Conservation (phyloP, 192 early-diverging fungal genomes). For the Gigaspora rosea region DNA sequence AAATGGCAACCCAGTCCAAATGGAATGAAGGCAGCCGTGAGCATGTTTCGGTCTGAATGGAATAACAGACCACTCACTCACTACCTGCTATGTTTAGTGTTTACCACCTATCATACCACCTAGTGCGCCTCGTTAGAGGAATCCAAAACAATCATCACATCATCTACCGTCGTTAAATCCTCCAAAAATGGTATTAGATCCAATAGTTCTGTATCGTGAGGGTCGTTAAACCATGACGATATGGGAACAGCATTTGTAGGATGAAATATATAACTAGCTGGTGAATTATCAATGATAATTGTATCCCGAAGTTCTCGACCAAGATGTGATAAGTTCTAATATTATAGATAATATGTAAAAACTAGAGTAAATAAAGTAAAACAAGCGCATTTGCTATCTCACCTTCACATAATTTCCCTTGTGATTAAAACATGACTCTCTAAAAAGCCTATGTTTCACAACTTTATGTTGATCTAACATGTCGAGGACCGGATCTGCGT, state of each 20-base stretch:
- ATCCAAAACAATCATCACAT: constrained; percentile 83
- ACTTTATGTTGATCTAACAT: constrained; percentile 82
- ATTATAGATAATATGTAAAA: too few species aligned
- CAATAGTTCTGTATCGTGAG: constrained; percentile 91
- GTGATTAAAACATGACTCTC: constrained; percentile 93
- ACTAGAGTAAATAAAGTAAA: neutral
- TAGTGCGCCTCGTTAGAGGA: constrained; percentile 47
- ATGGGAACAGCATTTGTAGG: constrained; percentile 95
- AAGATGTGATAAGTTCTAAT: constrained; percentile 81
- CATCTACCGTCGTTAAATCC: constrained; percentile 84
- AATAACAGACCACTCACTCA: neutral
- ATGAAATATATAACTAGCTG: constrained; percentile 95
- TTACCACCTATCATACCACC: constrained; percentile 3
- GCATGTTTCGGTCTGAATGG: neutral
- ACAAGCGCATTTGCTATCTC: constrained; percentile 9
- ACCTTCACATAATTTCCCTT: constrained; percentile 97
- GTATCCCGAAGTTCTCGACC: constrained; percentile 81
- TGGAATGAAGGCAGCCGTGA: neutral
- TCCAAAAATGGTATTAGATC: constrained; percentile 95
- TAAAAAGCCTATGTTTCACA: constrained; percentile 91
- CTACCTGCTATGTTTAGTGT: constrained; percentile 26
- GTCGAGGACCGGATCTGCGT: constrained; percentile 98
- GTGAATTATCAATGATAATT: constrained; percentile 96
- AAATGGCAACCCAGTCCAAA: neutral
- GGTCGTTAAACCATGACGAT: constrained; percentile 96